These are phyloP conservation scores for Toxoplasma gondii DNA, from an alignment of 169 alveolate genomes.

Conservation along the genomic window DNA sequence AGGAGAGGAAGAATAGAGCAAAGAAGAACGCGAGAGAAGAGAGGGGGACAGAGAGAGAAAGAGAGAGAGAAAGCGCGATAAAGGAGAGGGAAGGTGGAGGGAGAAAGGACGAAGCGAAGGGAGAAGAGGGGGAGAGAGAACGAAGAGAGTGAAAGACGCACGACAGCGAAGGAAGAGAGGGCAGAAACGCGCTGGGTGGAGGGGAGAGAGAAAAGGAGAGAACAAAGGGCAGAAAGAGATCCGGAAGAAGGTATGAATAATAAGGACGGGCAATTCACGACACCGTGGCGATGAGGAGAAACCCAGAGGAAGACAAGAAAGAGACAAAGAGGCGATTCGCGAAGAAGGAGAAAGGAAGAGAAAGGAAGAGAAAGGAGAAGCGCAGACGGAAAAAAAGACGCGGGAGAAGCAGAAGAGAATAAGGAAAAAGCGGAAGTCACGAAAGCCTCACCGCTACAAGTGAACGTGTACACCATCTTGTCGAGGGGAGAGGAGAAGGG, in stretches of 20 bases:
- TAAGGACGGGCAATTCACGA: too few relatives aligned
- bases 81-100: neutral
- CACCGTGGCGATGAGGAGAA: neutral
- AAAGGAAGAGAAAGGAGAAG: neutral
- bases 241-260: too few relatives aligned
- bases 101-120: too few relatives aligned
- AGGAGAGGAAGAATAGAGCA: neutral
- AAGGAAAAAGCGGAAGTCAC: neutral
- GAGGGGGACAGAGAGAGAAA: neutral
- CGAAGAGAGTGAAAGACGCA: too few relatives aligned
- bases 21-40: neutral
- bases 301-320: neutral
- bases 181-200: neutral
- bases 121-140: too few relatives aligned
- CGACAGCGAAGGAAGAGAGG: too few relatives aligned
- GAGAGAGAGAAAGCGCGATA: neutral
- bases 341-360: neutral
- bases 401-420: neutral
- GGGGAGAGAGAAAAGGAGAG: neutral
- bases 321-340: neutral
- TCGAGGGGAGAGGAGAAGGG: neutral
- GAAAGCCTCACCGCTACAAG: slow-evolving; percentile 30
- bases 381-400: neutral
- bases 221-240: neutral
- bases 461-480: slow-evolving; percentile 56